phyloP scores from a whole-genome alignment of 345 rosid genomes.

The Xanthoceras sorbifolium region DNA sequence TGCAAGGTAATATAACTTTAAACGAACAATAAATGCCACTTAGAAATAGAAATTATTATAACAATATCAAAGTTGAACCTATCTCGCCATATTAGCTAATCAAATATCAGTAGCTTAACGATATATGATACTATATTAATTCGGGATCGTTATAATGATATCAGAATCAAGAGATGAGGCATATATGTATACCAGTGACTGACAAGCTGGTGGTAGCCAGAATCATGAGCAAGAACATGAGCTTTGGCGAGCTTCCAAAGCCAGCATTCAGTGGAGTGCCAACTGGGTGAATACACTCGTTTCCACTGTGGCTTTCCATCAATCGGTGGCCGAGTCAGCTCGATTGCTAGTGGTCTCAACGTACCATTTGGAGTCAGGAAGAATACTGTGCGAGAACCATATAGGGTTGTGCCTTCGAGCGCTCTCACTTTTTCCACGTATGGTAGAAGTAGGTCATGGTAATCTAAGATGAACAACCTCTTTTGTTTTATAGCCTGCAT shows the following conservation, averaged over 20 bases:
- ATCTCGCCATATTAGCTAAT: too few species aligned
- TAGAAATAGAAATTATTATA: too few species aligned
- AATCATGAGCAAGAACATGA: constrained; percentile 64
- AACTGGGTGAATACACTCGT: constrained; percentile 45
- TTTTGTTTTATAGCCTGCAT: constrained; percentile 51
- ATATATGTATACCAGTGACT: constrained; percentile 58
- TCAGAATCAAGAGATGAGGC: too few species aligned
- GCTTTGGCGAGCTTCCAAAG: constrained; percentile 75
- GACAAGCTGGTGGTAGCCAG: constrained; percentile 67
- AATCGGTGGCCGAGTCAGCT: constrained; percentile 58
- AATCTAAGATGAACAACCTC: constrained; percentile 54
- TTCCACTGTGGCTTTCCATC: constrained; percentile 68
- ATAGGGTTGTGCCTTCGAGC: constrained; percentile 44
- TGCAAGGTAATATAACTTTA: too few species aligned
- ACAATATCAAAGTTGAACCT: too few species aligned
- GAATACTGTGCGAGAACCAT: constrained; percentile 74
- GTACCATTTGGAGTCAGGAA: constrained; percentile 55
- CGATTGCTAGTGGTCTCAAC: constrained; percentile 61
- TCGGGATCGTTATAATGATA: too few species aligned
- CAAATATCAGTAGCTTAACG: too few species aligned
- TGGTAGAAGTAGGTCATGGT: constrained; percentile 63
- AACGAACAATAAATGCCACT: too few species aligned
- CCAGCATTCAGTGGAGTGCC: constrained; percentile 56
- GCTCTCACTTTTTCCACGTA: constrained; percentile 65
- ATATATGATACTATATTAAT: too few species aligned